A percentile compares a stretch with the other conserved stretches of the same genome.
phyloP scores from a whole-genome alignment of 768 basidiomycete species.

The Boletus subcaerulescens region DNA sequence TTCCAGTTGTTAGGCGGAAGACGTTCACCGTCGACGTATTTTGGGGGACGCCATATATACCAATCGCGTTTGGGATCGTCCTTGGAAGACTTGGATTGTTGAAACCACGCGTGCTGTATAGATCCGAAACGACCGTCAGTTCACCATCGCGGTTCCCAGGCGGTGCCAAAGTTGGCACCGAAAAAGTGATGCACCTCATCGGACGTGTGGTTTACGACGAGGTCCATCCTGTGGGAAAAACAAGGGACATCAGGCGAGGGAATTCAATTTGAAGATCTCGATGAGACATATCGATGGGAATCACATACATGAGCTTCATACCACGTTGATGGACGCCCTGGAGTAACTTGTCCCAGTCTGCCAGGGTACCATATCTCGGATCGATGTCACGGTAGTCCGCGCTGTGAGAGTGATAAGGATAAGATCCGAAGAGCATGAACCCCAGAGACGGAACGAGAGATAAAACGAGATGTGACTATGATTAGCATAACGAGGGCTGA shows the following conservation, averaged over 20 bases:
- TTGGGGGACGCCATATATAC: conserved; percentile 73
- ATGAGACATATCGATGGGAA: conserved; percentile 12
- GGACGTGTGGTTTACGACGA: conserved; percentile 74
- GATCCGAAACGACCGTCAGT: conserved; percentile 1
- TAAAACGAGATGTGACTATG: not conserved
- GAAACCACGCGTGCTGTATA: conserved; percentile 68
- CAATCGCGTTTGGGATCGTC: conserved; percentile 64
- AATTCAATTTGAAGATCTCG: conserved; percentile 4
- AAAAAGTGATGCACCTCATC: conserved; percentile 44
- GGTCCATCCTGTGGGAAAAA: conserved; percentile 55
- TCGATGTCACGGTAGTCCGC: conserved; percentile 66
- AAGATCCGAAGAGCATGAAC: conserved; percentile 5
- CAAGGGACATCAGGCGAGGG: conserved; percentile 4
- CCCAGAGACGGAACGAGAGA: not conserved
- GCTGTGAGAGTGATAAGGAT: conserved; percentile 33
- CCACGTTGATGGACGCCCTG: conserved; percentile 55
- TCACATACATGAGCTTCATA: conserved; percentile 65
- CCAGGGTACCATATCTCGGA: conserved; percentile 60
- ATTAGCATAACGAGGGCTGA: not conserved
- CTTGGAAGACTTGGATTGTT: conserved; percentile 49
- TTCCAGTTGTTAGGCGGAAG: conserved; percentile 75
- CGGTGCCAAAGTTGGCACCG: not conserved
- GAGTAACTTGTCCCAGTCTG: conserved; percentile 56
- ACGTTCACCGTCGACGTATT: conserved; percentile 49
- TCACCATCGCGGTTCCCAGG: not conserved